Conservation (phyloP, 2,329 filamentous ascomycete genomes). For the Microcyclospora tardicrescens region DNA sequence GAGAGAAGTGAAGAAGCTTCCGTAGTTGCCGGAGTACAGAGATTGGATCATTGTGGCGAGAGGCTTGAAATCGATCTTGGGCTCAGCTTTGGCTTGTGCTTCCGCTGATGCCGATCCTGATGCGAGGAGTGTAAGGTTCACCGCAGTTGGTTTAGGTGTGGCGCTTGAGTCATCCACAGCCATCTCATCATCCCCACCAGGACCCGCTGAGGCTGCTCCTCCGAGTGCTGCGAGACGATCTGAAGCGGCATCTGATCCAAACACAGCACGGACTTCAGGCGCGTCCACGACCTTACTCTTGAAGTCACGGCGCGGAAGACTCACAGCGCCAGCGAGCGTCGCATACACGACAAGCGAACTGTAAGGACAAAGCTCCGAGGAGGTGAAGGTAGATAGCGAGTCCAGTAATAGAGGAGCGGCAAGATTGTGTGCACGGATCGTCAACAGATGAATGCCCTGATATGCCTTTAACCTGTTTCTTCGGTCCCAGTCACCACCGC, state of each 20-base stretch:
- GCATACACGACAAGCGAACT: conserved; percentile 90
- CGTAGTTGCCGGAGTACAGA: conserved; percentile 88
- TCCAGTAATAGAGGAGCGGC: conserved; percentile 90
- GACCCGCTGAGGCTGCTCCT: conserved; percentile 68
- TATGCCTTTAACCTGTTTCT: conserved; percentile 98
- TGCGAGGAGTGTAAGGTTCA: conserved; percentile 80
- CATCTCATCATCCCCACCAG: conserved; percentile 57
- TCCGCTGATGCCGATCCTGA: conserved; percentile 34
- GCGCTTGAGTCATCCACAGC: conserved; percentile 38
- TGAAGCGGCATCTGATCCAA: conserved; percentile 60
- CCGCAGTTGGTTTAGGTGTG: conserved; percentile 49
- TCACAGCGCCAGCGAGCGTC: conserved; percentile 84
- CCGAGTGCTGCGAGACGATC: conserved; percentile 75
- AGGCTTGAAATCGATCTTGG: conserved; percentile 75
- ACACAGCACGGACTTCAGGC: conserved; percentile 93
- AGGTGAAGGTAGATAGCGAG: conserved; percentile 94
- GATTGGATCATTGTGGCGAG: conserved; percentile 80
- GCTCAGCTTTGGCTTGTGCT: conserved; percentile 65
- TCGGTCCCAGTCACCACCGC: conserved; percentile 95
- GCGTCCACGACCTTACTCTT: conserved; percentile 98
- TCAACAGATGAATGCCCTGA: conserved; percentile 86
- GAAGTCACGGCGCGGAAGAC: conserved; percentile 93
- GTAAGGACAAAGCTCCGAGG: conserved; percentile 96
- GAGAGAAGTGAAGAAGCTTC: conserved; percentile 81
- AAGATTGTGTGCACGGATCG: conserved; percentile 76